Conservation (phyloP, 495 filamentous ascomycete species). For the Xanthoparmelia taractica region DNA sequence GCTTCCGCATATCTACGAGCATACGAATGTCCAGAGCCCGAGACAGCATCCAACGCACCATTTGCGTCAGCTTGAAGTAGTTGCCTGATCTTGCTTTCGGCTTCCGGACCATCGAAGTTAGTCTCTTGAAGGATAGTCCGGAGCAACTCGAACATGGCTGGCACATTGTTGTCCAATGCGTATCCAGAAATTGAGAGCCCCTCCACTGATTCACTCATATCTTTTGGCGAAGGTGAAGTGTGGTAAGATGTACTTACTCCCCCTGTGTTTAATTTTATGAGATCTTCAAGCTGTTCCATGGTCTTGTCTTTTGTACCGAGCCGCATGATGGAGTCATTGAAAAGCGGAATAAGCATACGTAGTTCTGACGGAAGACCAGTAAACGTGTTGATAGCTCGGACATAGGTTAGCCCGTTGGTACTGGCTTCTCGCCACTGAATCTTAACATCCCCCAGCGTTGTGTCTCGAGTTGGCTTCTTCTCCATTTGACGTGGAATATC, state of each 20-base stretch:
- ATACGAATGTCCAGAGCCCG: constrained; percentile 76
- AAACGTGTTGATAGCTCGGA: constrained; percentile 76
- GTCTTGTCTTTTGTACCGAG: constrained; percentile 77
- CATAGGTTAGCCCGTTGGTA: constrained; percentile 94
- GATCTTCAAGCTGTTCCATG: constrained; percentile 91
- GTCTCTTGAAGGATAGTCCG: constrained; percentile 75
- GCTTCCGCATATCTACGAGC: constrained; percentile 78
- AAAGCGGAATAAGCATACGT: constrained; percentile 76
- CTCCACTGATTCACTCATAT: constrained; percentile 63
- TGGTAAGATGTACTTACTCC: constrained; percentile 76
- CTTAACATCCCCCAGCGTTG: constrained; percentile 55
- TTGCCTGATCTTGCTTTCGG: constrained; percentile 73
- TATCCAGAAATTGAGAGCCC: constrained; percentile 76
- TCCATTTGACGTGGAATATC: constrained; percentile 81
- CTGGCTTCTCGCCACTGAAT: constrained; percentile 87
- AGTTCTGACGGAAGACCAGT: constrained; percentile 77
- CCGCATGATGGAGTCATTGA: constrained; percentile 86
- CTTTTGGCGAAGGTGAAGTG: constrained; percentile 62
- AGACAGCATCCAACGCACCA: constrained; percentile 85
- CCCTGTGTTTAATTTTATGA: constrained; percentile 95
- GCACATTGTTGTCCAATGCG: constrained; percentile 81
- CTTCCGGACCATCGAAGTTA: constrained; percentile 74
- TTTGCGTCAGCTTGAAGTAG: constrained; percentile 76
- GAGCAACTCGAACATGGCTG: constrained; percentile 82
- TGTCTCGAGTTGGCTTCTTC: constrained; percentile 58